Evolutionary conservation across 768 basidiomycete species (phyloP).

Genomic region (Calocera viscosa): DNA sequence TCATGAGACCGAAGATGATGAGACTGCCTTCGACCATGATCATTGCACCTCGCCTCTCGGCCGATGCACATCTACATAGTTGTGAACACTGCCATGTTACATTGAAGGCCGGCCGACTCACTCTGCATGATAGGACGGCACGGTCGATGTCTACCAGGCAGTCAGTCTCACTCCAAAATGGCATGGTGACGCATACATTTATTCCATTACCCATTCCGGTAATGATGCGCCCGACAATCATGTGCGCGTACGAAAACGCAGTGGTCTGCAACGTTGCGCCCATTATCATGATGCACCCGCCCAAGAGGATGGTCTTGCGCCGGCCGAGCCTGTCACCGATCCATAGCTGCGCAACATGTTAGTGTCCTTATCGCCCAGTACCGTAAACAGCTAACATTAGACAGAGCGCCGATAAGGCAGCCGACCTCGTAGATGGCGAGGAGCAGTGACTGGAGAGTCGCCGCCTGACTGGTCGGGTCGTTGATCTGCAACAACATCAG

Average conservation of each 20-base stretch:
- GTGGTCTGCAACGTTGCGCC: conserved; percentile 21
- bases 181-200: conserved; percentile 31
- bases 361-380: background rate
- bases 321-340: conserved; percentile 24
- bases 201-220: conserved; percentile 57
- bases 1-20: conserved; percentile 51
- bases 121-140: conserved; percentile 53
- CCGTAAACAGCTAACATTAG: conserved; percentile 31
- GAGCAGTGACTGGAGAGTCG: conserved; percentile 2
- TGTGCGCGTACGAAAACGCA: conserved; percentile 47
- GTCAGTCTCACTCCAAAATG: background rate
- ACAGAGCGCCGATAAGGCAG: conserved; percentile 50
- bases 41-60: conserved; percentile 45
- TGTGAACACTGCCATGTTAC: too few relatives aligned
- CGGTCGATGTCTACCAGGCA: conserved; percentile 43
- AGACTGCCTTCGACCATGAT: conserved; percentile 55
- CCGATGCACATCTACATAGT: conserved; percentile 36
- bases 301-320: conserved; percentile 17
- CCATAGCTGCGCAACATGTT: conserved; percentile 9
- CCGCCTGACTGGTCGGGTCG: background rate
- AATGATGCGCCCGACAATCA: conserved; percentile 47
- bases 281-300: conserved; percentile 19
- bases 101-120: too few relatives aligned
- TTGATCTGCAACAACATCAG: conserved; percentile 42
- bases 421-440: conserved; percentile 43